Percentiles rank a stretch among this genome's conserved stretches.
phyloP scores from a whole-genome alignment of 345 rosid species.

The Salix purpurea region DNA sequence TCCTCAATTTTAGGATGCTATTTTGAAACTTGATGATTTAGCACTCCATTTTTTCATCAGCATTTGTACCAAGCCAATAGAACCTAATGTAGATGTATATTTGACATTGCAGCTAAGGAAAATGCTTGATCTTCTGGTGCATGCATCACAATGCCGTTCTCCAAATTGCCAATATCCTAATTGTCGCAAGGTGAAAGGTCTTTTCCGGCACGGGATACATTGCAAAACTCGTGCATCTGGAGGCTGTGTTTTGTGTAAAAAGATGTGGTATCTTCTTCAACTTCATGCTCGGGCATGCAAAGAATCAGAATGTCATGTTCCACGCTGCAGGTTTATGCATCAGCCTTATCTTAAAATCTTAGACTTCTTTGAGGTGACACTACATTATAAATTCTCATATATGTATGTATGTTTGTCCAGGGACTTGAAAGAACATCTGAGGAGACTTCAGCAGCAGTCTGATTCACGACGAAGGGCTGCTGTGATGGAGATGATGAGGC shows the following conservation, averaged over 20 bases:
- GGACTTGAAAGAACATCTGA: conserved; percentile 87
- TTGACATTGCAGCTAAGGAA: conserved; percentile 73
- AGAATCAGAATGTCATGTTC: conserved; percentile 87
- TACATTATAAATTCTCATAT: conserved; percentile 6
- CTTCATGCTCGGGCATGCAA: conserved; percentile 99
- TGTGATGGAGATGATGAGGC: conserved; percentile 99
- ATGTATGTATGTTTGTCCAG: conserved; percentile 37
- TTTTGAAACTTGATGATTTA: neutral
- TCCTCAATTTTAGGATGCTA: neutral
- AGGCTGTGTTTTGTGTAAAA: conserved; percentile 91
- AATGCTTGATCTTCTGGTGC: conserved; percentile 99
- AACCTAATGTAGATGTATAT: conserved; percentile 2
- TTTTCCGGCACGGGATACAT: conserved; percentile 87
- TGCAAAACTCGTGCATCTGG: conserved; percentile 90
- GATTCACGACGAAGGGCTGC: conserved; percentile 99
- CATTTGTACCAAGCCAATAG: no score
- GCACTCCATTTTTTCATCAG: neutral
- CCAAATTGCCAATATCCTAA: conserved; percentile 84
- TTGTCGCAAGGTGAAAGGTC: conserved; percentile 95
- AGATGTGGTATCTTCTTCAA: conserved; percentile 98
- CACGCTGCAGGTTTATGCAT: conserved; percentile 81
- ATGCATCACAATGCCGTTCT: conserved; percentile 92
- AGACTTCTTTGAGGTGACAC: conserved; percentile 8
- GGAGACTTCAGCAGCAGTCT: conserved; percentile 93
- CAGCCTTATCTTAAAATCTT: neutral